phyloP scores from a whole-genome alignment of 2,329 filamentous ascomycete genomes.

The Elsinoe necatrix region DNA sequence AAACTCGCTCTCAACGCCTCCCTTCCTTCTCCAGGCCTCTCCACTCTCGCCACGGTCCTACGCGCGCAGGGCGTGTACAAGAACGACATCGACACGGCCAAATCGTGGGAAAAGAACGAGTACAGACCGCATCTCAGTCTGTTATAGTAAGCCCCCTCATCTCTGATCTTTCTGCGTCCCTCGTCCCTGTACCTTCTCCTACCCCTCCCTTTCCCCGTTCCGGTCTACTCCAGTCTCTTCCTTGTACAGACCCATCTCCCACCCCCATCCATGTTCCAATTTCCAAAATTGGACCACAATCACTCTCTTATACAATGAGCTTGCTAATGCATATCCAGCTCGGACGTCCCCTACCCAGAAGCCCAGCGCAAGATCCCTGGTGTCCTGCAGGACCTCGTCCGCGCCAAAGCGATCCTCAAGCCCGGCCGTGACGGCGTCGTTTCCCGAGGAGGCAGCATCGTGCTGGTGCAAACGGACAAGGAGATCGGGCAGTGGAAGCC shows the following conservation, averaged over 20 bases:
- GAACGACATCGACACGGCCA: conserved; percentile 22
- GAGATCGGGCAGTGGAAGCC: conserved; percentile 32
- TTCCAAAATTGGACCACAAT: too few relatives aligned
- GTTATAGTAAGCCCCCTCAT: conserved; percentile 36
- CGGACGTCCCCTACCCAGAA: conserved; percentile 17
- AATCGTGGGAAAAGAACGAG: conserved; percentile 27
- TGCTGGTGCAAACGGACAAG: conserved; percentile 34
- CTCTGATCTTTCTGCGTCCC: neutral
- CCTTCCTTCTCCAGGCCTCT: conserved; percentile 25
- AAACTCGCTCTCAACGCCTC: conserved; percentile 33
- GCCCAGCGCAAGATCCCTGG: conserved; percentile 21
- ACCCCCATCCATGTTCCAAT: too few relatives aligned
- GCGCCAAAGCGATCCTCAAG: conserved; percentile 21
- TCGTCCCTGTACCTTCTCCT: neutral
- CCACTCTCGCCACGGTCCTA: conserved; percentile 25
- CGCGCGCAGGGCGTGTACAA: conserved; percentile 25
- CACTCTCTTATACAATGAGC: too few relatives aligned
- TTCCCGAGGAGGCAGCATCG: conserved; percentile 29
- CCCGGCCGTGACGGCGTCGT: conserved; percentile 20
- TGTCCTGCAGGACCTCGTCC: conserved; percentile 21
- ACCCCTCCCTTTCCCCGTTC: neutral
- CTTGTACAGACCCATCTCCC: too few relatives aligned
- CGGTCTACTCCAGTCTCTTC: too few relatives aligned
- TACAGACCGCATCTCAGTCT: conserved; percentile 36
- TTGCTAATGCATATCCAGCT: too few relatives aligned